Percentiles rank a stretch among this genome's conserved stretches.
Evolutionary conservation across 139 green algal species (phyloP).

Genomic region (Dunaliella primolecta): DNA sequence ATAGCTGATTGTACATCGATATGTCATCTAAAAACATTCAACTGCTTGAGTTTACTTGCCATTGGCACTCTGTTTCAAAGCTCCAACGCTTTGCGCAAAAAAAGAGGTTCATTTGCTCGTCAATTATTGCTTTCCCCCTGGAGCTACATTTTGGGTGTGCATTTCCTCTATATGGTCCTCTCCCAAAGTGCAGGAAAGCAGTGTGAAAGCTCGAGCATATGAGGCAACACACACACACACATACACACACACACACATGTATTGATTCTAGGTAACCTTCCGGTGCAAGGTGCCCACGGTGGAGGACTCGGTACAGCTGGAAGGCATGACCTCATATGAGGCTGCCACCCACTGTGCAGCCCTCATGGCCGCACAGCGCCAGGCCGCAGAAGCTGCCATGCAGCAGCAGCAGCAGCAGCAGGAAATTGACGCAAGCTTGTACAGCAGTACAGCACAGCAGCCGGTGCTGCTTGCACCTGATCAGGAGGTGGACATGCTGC

Average conservation of each 20-base stretch:
- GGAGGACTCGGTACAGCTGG: conserved; percentile 37
- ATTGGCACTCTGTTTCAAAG: too few species aligned
- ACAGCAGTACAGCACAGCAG: background rate
- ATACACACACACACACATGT: conserved; percentile 1
- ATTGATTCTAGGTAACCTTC: conserved; percentile 17
- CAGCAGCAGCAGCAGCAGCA: background rate
- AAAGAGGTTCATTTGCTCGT: too few species aligned
- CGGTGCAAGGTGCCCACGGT: conserved; percentile 22
- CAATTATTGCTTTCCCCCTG: too few species aligned
- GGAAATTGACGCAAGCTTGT: background rate
- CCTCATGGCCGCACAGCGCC: conserved; percentile 39
- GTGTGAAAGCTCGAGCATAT: too few species aligned
- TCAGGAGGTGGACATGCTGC: background rate
- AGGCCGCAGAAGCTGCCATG: background rate
- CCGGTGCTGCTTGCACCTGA: background rate
- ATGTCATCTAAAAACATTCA: too few species aligned
- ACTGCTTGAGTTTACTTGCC: too few species aligned
- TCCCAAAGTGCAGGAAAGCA: too few species aligned
- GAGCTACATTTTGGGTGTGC: too few species aligned
- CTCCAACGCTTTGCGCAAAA: too few species aligned
- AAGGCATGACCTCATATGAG: conserved; percentile 43
- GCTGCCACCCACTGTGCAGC: conserved; percentile 44
- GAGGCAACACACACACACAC: background rate
- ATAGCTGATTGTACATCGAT: too few species aligned
- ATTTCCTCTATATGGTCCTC: too few species aligned